Evolutionary conservation across 225 moss, liverwort and hornwort genomes (phyloP), one percentile per base, ranked within the genome.

Genomic region (Neckera pumila): DNA sequence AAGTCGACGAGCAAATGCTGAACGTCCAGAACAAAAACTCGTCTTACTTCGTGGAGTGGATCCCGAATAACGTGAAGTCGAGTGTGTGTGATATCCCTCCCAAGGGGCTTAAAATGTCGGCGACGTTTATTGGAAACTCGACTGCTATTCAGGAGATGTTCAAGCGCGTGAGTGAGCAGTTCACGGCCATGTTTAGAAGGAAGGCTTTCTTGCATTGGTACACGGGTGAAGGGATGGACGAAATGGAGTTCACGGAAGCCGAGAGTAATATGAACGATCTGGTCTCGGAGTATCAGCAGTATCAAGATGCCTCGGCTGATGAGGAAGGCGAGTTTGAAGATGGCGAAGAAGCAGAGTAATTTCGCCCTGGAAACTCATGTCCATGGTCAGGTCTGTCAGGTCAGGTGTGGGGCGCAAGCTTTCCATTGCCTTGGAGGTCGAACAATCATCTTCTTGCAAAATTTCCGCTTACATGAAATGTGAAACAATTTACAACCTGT

Each of bases 191-290:
- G 93, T 93, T 93, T 65, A 81, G 93, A 49, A 89, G 93, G 57
- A 93, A 93, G 63, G 93, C 93, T 43, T 93, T 92, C 89, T 88
- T 93, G 92, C 93, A 93, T 82, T 93, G 93, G 93, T 93, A 93
- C 81, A 93, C 93, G 4, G 93, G 93, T 8, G 93, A 93, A 72
- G 93, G 93, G 10, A 93, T 93, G 93, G 93, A 93, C 76, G 93
- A 93, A 43, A 93, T 93, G 93, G 93, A 93, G 84, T 93, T 93
- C 66, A 93, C 93, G 34, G 93, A 93, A 47, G 93, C 93, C 17
- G 93, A 93, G 88, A 93, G 93, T 84, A 93, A 93, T 60, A 93
- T 93, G 93, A 93, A 93, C 79, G 93, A 93, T 78, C 88, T 93
- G 84, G 93, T 93, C 31, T 93, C 92, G 21, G 93, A 93, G 86